Percentiles rank a stretch among this genome's conserved stretches.
Evolutionary conservation across 495 filamentous ascomycete species (phyloP).

Genomic region (Xylaria bambusicola): DNA sequence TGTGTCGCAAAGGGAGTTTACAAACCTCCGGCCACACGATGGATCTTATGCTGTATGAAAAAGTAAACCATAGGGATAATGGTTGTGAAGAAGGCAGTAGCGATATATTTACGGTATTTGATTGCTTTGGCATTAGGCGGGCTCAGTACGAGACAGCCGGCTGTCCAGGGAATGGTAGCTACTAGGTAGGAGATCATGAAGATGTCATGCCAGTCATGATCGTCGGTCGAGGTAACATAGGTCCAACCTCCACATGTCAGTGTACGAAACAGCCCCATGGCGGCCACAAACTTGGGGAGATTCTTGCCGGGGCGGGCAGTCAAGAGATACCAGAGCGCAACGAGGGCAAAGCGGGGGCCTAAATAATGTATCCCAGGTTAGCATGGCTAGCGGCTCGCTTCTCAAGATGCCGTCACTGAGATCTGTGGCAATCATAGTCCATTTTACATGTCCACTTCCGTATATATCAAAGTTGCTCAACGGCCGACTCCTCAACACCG

Average conservation of each 20-base stretch:
- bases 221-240: conserved; percentile 97
- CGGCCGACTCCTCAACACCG: no score
- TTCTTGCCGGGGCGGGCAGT: conserved; percentile 71
- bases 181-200: conserved; percentile 99
- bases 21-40: conserved; percentile 90
- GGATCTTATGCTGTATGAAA: conserved; percentile 98
- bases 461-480: no score
- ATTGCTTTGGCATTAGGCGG: conserved; percentile 82
- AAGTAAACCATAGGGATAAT: conserved; percentile 91
- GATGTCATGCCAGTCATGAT: conserved; percentile 98
- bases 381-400: background rate
- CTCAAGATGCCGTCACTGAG: background rate
- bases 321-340: conserved; percentile 89
- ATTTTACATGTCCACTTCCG: background rate
- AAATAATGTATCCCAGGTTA: conserved; percentile 4
- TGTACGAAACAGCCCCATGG: conserved; percentile 81
- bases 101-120: conserved; percentile 86
- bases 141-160: conserved; percentile 86
- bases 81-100: conserved; percentile 84
- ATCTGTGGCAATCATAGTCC: no score
- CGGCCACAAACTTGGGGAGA: conserved; percentile 80
- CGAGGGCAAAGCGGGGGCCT: conserved; percentile 90
- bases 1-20: conserved; percentile 7
- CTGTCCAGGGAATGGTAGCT: conserved; percentile 91
- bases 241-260: conserved; percentile 98